Percentiles rank a stretch among this genome's conserved stretches.
phyloP scores from a whole-genome alignment of 805 yeast genomes.

The Candida pseudoglaebosa region DNA sequence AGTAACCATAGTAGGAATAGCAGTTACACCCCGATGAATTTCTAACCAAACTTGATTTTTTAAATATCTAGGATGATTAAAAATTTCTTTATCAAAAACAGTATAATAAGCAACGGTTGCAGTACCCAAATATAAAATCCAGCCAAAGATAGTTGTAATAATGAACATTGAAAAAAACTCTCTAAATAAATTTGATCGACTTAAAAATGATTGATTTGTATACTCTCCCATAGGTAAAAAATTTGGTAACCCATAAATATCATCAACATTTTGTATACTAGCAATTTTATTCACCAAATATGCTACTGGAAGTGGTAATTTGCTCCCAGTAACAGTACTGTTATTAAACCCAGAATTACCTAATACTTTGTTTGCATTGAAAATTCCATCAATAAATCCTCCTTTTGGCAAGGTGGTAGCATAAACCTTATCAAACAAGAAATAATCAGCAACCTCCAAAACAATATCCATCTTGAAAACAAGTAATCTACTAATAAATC shows the following conservation, averaged over 20 bases:
- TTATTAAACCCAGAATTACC: background rate
- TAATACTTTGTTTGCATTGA: conserved; percentile 8
- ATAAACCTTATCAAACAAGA: conserved; percentile 67
- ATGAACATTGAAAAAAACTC: conserved; percentile 63
- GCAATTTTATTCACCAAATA: conserved; percentile 10
- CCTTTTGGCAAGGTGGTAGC: conserved; percentile 48
- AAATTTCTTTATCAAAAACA: conserved; percentile 82
- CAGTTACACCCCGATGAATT: conserved; percentile 67
- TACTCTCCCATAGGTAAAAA: conserved; percentile 53
- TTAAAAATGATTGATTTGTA: conserved; percentile 63
- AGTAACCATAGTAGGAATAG: conserved; percentile 87
- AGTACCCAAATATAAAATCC: conserved; percentile 69
- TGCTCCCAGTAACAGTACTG: background rate
- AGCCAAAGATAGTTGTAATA: conserved; percentile 78
- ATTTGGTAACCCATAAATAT: conserved; percentile 60
- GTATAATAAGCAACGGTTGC: conserved; percentile 76
- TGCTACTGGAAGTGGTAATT: conserved; percentile 12
- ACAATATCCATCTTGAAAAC: conserved; percentile 77
- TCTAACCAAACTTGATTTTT: conserved; percentile 90
- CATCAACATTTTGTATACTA: conserved; percentile 13
- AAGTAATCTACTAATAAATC: background rate
- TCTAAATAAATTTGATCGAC: conserved; percentile 70
- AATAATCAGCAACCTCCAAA: conserved; percentile 74
- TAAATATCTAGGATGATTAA: conserved; percentile 93
- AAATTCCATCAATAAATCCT: conserved; percentile 13